Evolutionary conservation across 306 rosid genomes (phyloP).

Genomic region (Betula pendula): DNA sequence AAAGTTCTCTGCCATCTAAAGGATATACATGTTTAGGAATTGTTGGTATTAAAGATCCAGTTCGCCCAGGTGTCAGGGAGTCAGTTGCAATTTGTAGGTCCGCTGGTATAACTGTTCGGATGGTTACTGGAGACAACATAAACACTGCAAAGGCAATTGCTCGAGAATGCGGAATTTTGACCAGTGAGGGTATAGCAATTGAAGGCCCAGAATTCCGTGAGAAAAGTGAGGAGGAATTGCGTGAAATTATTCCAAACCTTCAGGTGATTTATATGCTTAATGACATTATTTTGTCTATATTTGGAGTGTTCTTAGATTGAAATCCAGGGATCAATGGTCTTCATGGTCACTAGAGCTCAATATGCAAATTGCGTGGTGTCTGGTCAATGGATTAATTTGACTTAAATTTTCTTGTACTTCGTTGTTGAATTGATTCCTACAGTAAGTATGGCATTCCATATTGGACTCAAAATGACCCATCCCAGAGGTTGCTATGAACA

Average conservation of each 20-base stretch:
- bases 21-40: slow-evolving; percentile 92
- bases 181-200: slow-evolving; percentile 77
- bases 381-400: background rate
- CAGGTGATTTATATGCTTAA: slow-evolving; percentile 52
- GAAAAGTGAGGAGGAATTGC: slow-evolving; percentile 68
- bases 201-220: slow-evolving; percentile 95
- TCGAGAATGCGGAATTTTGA: slow-evolving; percentile 93
- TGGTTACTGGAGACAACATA: slow-evolving; percentile 99
- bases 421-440: background rate
- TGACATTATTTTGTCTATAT: slow-evolving; percentile 19
- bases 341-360: background rate
- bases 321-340: background rate
- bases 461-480: slow-evolving; percentile 12
- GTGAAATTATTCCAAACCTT: slow-evolving; percentile 66
- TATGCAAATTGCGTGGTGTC: background rate
- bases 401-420: background rate
- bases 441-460: background rate
- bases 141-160: slow-evolving; percentile 98
- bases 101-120: slow-evolving; percentile 86
- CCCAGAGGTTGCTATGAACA: slow-evolving; percentile 16
- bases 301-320: slow-evolving; percentile 3
- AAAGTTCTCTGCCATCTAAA: slow-evolving; percentile 47
- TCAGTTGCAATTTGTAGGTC: slow-evolving; percentile 92
- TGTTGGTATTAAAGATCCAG: slow-evolving; percentile 98
- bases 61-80: slow-evolving; percentile 92